phyloP scores from a whole-genome alignment of 148 eudicot genomes.

The Cornus florida region DNA sequence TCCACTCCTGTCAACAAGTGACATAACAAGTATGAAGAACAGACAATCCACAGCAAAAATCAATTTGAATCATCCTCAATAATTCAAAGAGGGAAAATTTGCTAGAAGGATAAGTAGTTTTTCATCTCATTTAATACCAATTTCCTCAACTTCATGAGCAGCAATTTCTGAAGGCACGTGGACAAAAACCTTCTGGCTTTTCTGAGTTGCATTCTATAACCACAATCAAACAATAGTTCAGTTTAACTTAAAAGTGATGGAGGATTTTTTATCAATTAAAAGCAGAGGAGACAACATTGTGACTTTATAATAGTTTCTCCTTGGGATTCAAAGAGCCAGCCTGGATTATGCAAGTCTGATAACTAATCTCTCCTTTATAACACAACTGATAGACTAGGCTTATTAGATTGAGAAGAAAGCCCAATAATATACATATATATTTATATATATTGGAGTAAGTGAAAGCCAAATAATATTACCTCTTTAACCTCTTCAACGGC shows the following conservation, averaged over 20 bases:
- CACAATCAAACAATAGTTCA: conserved; percentile 17
- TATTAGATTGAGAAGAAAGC: neutral
- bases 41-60: neutral
- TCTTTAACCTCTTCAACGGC: conserved; percentile 99
- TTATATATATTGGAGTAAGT: too few species aligned
- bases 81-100: neutral
- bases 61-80: neutral
- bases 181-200: conserved; percentile 95
- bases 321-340: neutral
- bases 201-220: conserved; percentile 92
- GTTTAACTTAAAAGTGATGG: neutral
- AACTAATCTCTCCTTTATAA: neutral
- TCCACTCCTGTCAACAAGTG: conserved; percentile 69
- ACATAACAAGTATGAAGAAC: neutral
- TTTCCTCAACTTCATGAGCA: conserved; percentile 99
- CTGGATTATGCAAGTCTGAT: neutral
- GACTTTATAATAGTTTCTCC: neutral
- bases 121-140: conserved; percentile 43
- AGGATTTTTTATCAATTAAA: neutral
- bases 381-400: neutral
- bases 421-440: neutral
- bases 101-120: neutral
- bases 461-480: conserved; percentile 37
- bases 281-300: neutral
- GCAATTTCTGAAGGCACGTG: conserved; percentile 96